A percentile compares a stretch with the other conserved stretches of the same genome.
Conservation (phyloP, 257 asterid genomes). For the Solanum sejunctum region DNA sequence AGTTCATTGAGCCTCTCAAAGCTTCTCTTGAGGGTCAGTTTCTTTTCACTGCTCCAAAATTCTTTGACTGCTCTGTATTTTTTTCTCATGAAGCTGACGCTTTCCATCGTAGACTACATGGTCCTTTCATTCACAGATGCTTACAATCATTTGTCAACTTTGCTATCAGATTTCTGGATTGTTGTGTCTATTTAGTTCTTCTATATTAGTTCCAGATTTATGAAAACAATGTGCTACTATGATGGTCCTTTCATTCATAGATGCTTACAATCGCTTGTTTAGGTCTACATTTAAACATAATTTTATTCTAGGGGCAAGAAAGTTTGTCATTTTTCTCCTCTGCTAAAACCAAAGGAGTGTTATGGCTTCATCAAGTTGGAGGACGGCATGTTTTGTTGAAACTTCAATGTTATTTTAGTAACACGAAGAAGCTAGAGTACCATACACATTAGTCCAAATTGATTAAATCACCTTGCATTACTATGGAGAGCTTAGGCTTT, state of each 20-base stretch:
- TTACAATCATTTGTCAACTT: neutral
- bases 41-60: neutral
- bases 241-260: neutral
- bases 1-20: conserved; percentile 71
- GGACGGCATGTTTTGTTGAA: neutral
- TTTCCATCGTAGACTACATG: neutral
- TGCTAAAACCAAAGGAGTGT: neutral
- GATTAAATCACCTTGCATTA: neutral
- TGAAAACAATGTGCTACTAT: neutral
- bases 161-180: neutral
- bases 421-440: neutral
- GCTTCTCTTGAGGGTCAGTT: conserved; percentile 70
- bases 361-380: neutral
- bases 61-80: neutral
- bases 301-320: neutral
- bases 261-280: neutral
- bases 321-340: neutral
- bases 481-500: neutral
- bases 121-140: neutral
- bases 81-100: neutral
- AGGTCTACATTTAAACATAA: neutral
- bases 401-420: neutral
- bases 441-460: neutral
- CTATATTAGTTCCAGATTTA: neutral
- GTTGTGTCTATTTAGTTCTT: neutral